phyloP scores from a whole-genome alignment of 441 rosid genomes.

The Geranium incanum region DNA sequence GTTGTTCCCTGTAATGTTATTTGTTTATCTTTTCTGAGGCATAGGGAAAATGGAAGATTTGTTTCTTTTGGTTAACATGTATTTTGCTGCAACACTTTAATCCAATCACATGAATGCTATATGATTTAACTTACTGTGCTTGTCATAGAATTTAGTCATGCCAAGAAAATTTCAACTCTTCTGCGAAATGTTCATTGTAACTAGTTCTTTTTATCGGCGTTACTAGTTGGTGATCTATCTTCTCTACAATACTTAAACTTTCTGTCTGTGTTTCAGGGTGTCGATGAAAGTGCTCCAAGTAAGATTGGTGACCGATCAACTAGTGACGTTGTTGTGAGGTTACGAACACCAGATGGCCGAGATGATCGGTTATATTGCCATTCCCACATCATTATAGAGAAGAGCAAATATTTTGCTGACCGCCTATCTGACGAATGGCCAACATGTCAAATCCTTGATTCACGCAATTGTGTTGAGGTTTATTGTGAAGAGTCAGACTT shows the following conservation, averaged over 20 bases:
- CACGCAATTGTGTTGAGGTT: constrained; percentile 80
- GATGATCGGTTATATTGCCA: constrained; percentile 90
- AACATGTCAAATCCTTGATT: constrained; percentile 84
- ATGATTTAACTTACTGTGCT: background rate
- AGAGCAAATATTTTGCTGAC: constrained; percentile 72
- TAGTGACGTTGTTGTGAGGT: constrained; percentile 81
- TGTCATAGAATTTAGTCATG: background rate
- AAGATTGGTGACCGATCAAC: constrained; percentile 44
- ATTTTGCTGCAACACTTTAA: background rate
- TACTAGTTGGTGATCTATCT: background rate
- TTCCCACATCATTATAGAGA: constrained; percentile 54
- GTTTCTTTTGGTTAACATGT: background rate
- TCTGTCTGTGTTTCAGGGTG: constrained; percentile 27
- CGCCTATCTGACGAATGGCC: constrained; percentile 93
- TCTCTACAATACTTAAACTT: background rate
- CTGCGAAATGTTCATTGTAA: background rate
- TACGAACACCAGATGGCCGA: constrained; percentile 69
- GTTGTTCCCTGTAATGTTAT: constrained; percentile 8
- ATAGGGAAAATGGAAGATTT: background rate
- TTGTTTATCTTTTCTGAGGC: background rate
- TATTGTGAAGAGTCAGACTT: constrained; percentile 66
- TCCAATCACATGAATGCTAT: background rate
- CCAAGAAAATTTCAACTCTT: background rate
- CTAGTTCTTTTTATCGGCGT: background rate
- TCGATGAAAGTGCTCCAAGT: constrained; percentile 36